A percentile compares a stretch with the other conserved stretches of the same genome.
phyloP scores from a whole-genome alignment of 139 green algal species.

The Parachlorella kessleri region DNA sequence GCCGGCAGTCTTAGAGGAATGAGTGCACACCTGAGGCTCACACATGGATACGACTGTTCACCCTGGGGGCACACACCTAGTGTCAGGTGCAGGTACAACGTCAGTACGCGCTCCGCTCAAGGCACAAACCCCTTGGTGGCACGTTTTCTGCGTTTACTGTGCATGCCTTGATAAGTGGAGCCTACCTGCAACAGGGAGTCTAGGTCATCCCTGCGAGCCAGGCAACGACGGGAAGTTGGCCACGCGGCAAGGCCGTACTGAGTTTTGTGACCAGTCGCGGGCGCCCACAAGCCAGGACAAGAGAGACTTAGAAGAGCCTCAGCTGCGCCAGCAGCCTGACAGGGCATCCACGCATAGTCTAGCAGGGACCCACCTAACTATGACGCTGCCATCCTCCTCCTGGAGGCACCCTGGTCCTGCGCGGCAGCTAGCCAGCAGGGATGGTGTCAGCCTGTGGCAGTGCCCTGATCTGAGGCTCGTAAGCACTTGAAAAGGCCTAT shows the following conservation, averaged over 20 bases:
- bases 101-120: neutral
- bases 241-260: too few species aligned
- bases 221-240: too few species aligned
- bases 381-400: conserved; percentile 74
- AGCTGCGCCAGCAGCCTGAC: too few species aligned
- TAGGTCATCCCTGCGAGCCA: conserved; percentile 86
- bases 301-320: too few species aligned
- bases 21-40: neutral
- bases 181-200: conserved; percentile 71
- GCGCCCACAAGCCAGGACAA: too few species aligned
- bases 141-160: neutral
- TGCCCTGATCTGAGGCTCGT: too few species aligned
- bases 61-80: too few species aligned
- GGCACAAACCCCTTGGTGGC: neutral
- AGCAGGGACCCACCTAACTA: too few species aligned
- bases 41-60: too few species aligned
- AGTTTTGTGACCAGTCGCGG: too few species aligned
- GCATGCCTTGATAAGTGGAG: neutral
- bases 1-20: neutral
- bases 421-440: neutral
- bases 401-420: conserved; percentile 37
- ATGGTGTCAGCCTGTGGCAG: neutral
- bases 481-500: too few species aligned
- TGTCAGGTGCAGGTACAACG: neutral
- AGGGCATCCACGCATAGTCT: too few species aligned